Percentiles rank a stretch among this genome's conserved stretches.
phyloP scores from a whole-genome alignment of 1,284 basidiomycete genomes.

The Mycosarcoma maydis region DNA sequence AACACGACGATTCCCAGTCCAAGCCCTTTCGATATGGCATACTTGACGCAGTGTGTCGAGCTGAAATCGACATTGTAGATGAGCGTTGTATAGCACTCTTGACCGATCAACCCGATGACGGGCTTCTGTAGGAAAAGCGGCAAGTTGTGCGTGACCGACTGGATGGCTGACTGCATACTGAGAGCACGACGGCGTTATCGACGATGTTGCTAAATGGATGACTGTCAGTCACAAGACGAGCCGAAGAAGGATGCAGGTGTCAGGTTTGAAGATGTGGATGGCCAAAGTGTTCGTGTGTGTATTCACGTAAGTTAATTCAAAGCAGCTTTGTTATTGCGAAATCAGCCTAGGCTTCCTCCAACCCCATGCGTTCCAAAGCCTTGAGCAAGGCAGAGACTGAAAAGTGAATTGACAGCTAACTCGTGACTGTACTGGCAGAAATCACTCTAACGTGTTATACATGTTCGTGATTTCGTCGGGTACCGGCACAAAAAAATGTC shows the following conservation, averaged over 20 bases:
- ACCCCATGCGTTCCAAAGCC: too few species aligned
- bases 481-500: too few species aligned
- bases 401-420: too few species aligned
- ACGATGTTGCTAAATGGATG: neutral
- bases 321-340: too few species aligned
- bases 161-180: constrained; percentile 69
- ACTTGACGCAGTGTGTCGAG: constrained; percentile 87
- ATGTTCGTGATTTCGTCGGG: too few species aligned
- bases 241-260: too few species aligned
- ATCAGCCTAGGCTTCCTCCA: neutral
- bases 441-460: too few species aligned
- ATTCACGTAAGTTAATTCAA: neutral
- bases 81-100: constrained; percentile 85
- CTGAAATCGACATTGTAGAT: constrained; percentile 86
- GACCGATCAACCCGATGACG: constrained; percentile 81
- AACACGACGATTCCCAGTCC: constrained; percentile 92
- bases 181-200: neutral
- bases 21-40: constrained; percentile 88
- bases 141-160: constrained; percentile 71
- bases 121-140: constrained; percentile 84
- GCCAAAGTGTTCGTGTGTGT: neutral
- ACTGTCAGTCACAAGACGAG: too few species aligned
- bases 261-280: neutral
- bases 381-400: neutral
- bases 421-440: too few species aligned